Evolutionary conservation across 2,329 filamentous ascomycete genomes (phyloP), one percentile per base, ranked within the genome.

Genomic region (Chalara sp.): DNA sequence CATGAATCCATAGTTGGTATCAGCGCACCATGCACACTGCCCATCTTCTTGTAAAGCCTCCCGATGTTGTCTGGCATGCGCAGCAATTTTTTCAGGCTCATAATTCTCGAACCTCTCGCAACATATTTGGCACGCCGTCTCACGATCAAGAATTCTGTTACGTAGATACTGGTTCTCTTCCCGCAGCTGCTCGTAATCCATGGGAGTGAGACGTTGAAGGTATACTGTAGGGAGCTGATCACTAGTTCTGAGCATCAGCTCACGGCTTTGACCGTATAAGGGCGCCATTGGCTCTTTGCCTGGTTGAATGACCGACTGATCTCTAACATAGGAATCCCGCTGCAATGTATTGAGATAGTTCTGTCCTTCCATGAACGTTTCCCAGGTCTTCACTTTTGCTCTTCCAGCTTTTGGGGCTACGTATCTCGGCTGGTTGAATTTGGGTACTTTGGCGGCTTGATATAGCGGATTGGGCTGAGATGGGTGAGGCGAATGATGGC

Each of bases 251-350:
- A 62, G 30, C 6, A 50, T 21, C 12, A 58, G 48, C 33, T 63
- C 57, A 12, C 53, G 42, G 6, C 50, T 45, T 10, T 49, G 42
- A n/a, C 58, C 56, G 46, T 48, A 63, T 32, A 58, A 33, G 6
- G 58, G 58, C 35, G 58, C 51, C 8, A 47, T 56, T 5, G 58
- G 57, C 11, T 52, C 49, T 31, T 57, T 55, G 6, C 62, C 62
- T 3, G 58, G 60, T 32, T 61, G 55, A 33, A 64, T 54, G 12
- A 59, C 58, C 5, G 56, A 58, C 46, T 60, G 55, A 43, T 59
- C 55, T 21, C 46, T 53, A 5, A 48, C 41, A 12, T 55, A 63
- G 2, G 58, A 59, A 47, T 52, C 35, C 8, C 52, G 54, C 13
- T 63, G 54, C 1, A 61, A 48, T 12, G 32, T 35, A 43, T 61